phyloP scores from a whole-genome alignment of 768 basidiomycete species.

The Calocybe indica region DNA sequence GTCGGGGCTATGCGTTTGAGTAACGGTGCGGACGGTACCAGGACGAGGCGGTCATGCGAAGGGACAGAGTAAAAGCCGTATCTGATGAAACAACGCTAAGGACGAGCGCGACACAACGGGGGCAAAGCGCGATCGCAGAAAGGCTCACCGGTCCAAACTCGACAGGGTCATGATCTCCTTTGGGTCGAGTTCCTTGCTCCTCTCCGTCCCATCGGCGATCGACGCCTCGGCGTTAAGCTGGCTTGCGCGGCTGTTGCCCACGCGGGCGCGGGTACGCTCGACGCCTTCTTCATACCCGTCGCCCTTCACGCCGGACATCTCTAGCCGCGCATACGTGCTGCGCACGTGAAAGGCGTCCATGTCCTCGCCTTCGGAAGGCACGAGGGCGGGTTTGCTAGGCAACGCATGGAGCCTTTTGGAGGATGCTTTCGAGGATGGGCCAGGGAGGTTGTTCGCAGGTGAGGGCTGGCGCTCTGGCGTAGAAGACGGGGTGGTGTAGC shows the following conservation, averaged over 20 bases:
- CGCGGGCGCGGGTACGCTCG: slow-evolving; percentile 82
- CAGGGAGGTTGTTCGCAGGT: slow-evolving; percentile 10
- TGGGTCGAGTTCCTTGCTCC: slow-evolving; percentile 58
- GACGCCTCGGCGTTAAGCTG: slow-evolving; percentile 54
- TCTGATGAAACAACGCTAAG: slow-evolving; percentile 30
- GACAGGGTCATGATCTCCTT: slow-evolving; percentile 69
- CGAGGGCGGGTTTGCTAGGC: slow-evolving; percentile 54
- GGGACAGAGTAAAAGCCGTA: slow-evolving; percentile 87
- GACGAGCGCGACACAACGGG: slow-evolving; percentile 1
- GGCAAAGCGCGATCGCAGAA: neutral
- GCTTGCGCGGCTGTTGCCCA: slow-evolving; percentile 47
- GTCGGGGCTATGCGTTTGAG: slow-evolving; percentile 49
- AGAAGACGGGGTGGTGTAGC: slow-evolving; percentile 22
- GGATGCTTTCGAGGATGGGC: slow-evolving; percentile 29
- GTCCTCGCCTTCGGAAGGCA: slow-evolving; percentile 76
- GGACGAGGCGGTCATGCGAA: slow-evolving; percentile 80
- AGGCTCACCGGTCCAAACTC: slow-evolving; percentile 80
- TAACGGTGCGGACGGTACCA: slow-evolving; percentile 58
- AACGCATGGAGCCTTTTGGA: slow-evolving; percentile 23
- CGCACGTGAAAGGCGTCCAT: slow-evolving; percentile 79
- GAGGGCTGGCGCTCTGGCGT: slow-evolving; percentile 16
- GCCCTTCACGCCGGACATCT: slow-evolving; percentile 84
- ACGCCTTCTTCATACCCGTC: slow-evolving; percentile 94
- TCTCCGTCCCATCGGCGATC: slow-evolving; percentile 52
- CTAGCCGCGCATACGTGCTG: slow-evolving; percentile 86